Conservation (phyloP, 1,284 basidiomycete species). For the Heterobasidion occidentale region DNA sequence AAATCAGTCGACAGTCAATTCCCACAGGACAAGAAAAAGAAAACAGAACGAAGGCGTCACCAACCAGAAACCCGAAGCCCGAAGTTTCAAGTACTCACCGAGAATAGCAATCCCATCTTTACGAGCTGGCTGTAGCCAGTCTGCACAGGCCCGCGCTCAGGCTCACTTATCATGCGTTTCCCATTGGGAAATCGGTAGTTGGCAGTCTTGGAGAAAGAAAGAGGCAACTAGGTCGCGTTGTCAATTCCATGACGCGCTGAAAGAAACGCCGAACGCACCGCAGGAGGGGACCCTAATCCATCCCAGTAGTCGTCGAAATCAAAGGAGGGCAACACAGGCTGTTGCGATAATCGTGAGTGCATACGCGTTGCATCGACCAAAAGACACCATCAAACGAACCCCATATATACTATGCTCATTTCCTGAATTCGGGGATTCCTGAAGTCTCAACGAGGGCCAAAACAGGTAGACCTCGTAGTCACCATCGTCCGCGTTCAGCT, state of each 20-base stretch:
- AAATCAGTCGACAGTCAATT: not conserved
- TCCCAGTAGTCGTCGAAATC: not conserved
- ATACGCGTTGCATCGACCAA: not conserved
- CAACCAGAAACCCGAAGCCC: not conserved
- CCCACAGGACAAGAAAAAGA: too few species aligned
- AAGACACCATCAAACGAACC: not conserved
- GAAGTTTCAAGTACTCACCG: not conserved
- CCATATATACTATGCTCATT: not conserved
- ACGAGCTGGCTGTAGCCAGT: slow-evolving; percentile 1
- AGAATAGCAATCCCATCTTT: not conserved
- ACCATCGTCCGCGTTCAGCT: not conserved
- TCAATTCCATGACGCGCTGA: not conserved
- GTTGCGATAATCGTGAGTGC: not conserved
- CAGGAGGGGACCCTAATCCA: not conserved
- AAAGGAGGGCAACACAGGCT: not conserved
- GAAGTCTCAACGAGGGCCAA: slow-evolving; percentile 1
- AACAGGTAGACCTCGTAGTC: slow-evolving; percentile 4
- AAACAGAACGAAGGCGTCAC: not conserved
- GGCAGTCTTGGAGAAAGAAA: not conserved
- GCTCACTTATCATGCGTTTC: not conserved
- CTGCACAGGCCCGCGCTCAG: not conserved
- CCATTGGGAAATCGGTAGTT: not conserved
- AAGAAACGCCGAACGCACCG: not conserved
- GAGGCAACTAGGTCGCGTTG: not conserved
- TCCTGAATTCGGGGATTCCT: not conserved